phyloP scores from a whole-genome alignment of 805 yeast species.

The Candida michaelii region DNA sequence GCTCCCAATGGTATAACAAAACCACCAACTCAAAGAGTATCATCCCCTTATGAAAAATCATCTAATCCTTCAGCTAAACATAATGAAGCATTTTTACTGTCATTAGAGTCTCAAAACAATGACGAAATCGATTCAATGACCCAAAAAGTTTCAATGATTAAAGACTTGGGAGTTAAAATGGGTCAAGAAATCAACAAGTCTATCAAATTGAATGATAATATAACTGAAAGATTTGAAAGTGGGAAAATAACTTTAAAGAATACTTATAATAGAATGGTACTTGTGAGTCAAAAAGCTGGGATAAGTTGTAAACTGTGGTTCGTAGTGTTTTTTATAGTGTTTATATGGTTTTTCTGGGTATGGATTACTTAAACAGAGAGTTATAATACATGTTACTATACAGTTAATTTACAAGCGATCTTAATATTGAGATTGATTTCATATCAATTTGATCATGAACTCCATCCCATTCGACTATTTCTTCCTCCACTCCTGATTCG shows the following conservation, averaged over 20 bases:
- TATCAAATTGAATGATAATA: conserved; percentile 40
- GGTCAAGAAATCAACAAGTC: conserved; percentile 45
- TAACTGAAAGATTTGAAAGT: conserved; percentile 38
- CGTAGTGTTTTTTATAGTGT: conserved; percentile 34
- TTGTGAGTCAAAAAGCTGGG: conserved; percentile 48
- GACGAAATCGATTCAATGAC: conserved; percentile 43
- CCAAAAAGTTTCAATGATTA: conserved; percentile 40
- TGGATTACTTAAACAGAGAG: conserved; percentile 26
- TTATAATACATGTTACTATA: conserved; percentile 3
- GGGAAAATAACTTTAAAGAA: conserved; percentile 41
- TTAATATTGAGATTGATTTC: conserved; percentile 7
- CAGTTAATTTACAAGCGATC: conserved; percentile 3
- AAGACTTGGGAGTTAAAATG: conserved; percentile 42
- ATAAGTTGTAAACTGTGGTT: conserved; percentile 48
- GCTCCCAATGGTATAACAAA: conserved; percentile 20
- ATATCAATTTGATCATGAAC: conserved; percentile 5
- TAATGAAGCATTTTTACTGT: conserved; percentile 42
- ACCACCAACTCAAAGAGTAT: conserved; percentile 26
- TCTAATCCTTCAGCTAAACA: conserved; percentile 33
- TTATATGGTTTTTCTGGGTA: conserved; percentile 41
- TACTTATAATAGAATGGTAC: conserved; percentile 43
- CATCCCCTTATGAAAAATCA: conserved; percentile 40
- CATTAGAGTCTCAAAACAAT: conserved; percentile 43
- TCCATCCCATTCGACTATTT: conserved; percentile 7
- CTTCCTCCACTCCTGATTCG: not conserved